A percentile compares a stretch with the other conserved stretches of the same genome.
Conservation (phyloP, 2,329 filamentous ascomycete genomes). For the Amauroascus niger region DNA sequence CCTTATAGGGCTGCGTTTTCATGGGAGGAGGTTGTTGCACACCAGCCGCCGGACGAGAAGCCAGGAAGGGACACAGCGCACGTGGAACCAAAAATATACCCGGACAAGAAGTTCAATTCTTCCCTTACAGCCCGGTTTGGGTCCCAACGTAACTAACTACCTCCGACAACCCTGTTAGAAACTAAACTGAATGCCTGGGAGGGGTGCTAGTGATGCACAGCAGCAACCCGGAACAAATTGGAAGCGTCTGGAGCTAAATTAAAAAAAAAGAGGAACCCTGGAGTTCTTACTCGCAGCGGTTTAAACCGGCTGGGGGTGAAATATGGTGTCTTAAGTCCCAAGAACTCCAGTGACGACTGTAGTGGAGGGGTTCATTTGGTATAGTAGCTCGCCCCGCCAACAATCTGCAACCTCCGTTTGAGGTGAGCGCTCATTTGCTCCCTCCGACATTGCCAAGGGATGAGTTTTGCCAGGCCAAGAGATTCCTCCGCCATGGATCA, state of each 20-base stretch:
- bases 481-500: constrained; percentile 10
- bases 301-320: neutral
- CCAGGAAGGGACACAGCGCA: neutral
- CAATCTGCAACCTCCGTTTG: constrained; percentile 2
- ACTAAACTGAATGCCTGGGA: neutral
- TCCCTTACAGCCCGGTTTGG: too few relatives aligned
- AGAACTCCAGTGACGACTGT: neutral
- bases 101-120: neutral
- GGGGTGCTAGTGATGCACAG: neutral
- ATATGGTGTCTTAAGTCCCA: neutral
- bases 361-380: constrained; percentile 7
- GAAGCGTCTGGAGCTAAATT: constrained; percentile 10
- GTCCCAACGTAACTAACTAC: too few relatives aligned
- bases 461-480: constrained; percentile 4
- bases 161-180: neutral
- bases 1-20: constrained; percentile 3
- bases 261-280: neutral
- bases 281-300: constrained; percentile 1
- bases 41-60: neutral
- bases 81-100: neutral
- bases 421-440: constrained; percentile 6
- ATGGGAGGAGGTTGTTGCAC: neutral
- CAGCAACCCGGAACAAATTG: neutral
- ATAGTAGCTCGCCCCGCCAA: constrained; percentile 3
- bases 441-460: neutral